Evolutionary conservation across 306 rosid genomes (phyloP).

Genomic region (Rosa lucieae): DNA sequence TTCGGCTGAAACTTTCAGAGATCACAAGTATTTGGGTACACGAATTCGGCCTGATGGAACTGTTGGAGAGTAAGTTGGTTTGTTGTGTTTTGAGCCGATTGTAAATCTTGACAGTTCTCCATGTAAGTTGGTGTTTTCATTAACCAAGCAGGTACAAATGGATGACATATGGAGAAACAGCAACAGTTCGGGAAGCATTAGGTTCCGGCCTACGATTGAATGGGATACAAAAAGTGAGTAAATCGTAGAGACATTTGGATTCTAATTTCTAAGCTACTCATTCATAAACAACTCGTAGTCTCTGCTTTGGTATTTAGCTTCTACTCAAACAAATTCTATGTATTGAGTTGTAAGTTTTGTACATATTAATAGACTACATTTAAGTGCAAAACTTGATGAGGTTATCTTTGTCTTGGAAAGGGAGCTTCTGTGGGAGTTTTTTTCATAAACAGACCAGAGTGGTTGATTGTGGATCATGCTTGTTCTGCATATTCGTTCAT

Average conservation of each 20-base stretch:
- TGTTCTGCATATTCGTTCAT: slow-evolving; percentile 90
- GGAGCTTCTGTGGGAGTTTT: neutral
- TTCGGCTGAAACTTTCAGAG: neutral
- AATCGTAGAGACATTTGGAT: no score
- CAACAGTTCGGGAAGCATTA: slow-evolving; percentile 72
- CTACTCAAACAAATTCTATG: neutral
- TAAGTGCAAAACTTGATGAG: neutral
- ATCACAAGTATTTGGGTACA: neutral
- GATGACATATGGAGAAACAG: slow-evolving; percentile 96
- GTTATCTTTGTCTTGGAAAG: neutral
- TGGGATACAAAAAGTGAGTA: slow-evolving; percentile 67
- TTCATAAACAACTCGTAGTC: slow-evolving; percentile 4
- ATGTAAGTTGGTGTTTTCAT: neutral
- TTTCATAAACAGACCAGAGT: slow-evolving; percentile 87
- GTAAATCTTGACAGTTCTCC: neutral
- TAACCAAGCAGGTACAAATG: slow-evolving; percentile 71
- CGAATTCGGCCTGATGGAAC: neutral
- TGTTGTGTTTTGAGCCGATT: neutral
- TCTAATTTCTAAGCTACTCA: neutral
- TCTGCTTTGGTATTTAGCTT: neutral
- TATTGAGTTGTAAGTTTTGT: no score
- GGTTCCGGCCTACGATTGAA: slow-evolving; percentile 83
- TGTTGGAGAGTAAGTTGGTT: neutral
- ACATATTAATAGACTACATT: neutral
- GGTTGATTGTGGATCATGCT: slow-evolving; percentile 95